Evolutionary conservation across 805 yeast genomes (phyloP).

Genomic region (Starmerella stigmatis): DNA sequence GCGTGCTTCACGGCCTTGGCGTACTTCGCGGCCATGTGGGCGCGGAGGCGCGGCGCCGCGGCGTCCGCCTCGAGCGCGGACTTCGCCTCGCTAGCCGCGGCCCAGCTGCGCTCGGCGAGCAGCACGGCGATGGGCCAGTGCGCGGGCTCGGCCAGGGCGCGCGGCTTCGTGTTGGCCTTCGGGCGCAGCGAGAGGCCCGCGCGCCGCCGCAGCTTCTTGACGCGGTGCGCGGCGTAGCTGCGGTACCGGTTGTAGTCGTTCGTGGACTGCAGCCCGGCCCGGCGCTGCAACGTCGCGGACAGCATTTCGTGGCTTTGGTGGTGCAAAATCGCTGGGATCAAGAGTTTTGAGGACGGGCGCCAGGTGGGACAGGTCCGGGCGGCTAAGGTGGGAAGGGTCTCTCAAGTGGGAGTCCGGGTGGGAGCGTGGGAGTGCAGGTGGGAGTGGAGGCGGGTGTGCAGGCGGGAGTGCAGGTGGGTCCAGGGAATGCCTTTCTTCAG

Average conservation of each 20-base stretch:
- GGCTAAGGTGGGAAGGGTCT: no score
- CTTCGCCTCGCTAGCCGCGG: conserved; percentile 56
- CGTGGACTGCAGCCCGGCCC: conserved; percentile 42
- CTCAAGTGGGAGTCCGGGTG: no score
- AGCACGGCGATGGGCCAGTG: conserved; percentile 52
- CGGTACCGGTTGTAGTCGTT: conserved; percentile 65
- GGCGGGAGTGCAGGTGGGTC: no score
- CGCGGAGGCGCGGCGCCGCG: conserved; percentile 31
- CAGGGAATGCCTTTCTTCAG: no score
- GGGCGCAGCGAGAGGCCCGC: conserved; percentile 55
- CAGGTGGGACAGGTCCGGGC: no score
- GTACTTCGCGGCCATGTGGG: conserved; percentile 52
- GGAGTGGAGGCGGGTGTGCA: no score
- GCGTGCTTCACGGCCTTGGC: conserved; percentile 48
- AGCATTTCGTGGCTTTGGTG: conserved; percentile 11
- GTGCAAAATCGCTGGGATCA: not conserved
- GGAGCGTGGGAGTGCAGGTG: no score
- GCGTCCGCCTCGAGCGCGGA: conserved; percentile 44
- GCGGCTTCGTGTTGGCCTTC: conserved; percentile 40
- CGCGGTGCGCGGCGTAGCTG: conserved; percentile 45
- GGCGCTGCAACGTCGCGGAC: conserved; percentile 15
- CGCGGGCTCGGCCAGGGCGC: conserved; percentile 36
- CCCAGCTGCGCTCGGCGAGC: conserved; percentile 60
- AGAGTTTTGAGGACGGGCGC: not conserved
- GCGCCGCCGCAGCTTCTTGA: conserved; percentile 55